Evolutionary conservation across 1,284 basidiomycete genomes (phyloP).

Genomic region (Cerrena zonata): DNA sequence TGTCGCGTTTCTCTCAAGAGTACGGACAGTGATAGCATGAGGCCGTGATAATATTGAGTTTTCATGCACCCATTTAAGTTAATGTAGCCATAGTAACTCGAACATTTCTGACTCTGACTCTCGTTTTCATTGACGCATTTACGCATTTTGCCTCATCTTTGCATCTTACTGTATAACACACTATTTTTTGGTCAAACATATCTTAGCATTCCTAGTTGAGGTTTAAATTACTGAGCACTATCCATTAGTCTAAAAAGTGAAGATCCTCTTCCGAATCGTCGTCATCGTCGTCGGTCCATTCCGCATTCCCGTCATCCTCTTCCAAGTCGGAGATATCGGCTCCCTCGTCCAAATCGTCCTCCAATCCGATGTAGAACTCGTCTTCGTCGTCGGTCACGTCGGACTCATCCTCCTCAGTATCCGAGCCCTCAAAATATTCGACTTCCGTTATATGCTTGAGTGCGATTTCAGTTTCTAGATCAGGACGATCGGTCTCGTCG

Average conservation of each 20-base stretch:
- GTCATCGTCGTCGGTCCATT: neutral
- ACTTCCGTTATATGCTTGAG: conserved; percentile 4
- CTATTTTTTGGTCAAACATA: neutral
- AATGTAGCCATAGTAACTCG: neutral
- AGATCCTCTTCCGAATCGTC: neutral
- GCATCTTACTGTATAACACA: neutral
- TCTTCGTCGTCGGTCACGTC: neutral
- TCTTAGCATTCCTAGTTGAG: neutral
- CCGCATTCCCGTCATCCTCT: conserved; percentile 24
- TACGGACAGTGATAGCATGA: neutral
- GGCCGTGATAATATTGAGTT: too few species aligned
- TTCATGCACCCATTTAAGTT: neutral
- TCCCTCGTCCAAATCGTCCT: conserved; percentile 19
- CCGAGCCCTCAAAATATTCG: conserved; percentile 9
- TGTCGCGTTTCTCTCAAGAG: conserved; percentile 29
- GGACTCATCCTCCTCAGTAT: conserved; percentile 16
- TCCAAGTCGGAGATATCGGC: conserved; percentile 27
- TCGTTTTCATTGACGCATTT: neutral
- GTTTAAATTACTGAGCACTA: too few species aligned
- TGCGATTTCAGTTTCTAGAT: conserved; percentile 3
- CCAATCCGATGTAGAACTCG: conserved; percentile 8
- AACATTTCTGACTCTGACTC: too few species aligned
- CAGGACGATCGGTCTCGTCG: neutral
- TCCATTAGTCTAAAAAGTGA: too few species aligned
- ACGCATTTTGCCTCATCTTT: neutral